These are phyloP conservation scores for Saturnispora sanitii DNA, from an alignment of 805 yeast genomes.

Conservation along the genomic window DNA sequence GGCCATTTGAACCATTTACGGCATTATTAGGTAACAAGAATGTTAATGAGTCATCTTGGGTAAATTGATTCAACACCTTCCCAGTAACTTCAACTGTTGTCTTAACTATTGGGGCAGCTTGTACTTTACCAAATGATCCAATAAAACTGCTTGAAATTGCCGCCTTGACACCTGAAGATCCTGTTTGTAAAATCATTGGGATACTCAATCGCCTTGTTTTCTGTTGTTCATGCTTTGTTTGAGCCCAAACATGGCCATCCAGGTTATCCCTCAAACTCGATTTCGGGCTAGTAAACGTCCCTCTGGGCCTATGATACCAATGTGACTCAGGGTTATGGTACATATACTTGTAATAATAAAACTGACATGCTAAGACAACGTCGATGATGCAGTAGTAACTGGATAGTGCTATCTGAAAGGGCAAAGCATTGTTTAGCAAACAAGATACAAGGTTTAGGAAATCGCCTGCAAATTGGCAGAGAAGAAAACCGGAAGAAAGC, in stretches of 20 bases:
- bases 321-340: conserved; percentile 29
- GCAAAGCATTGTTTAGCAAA: conserved; percentile 36
- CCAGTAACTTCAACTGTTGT: no score
- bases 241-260: background rate
- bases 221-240: background rate
- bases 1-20: background rate
- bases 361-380: conserved; percentile 35
- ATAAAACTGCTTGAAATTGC: conserved; percentile 24
- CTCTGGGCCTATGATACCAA: conserved; percentile 18
- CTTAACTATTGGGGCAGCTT: conserved; percentile 11
- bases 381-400: conserved; percentile 42
- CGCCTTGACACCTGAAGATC: conserved; percentile 15
- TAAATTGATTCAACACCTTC: background rate
- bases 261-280: conserved; percentile 18
- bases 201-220: background rate
- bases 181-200: background rate
- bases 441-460: conserved; percentile 42
- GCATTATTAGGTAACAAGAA: no score
- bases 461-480: conserved; percentile 61
- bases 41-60: no score
- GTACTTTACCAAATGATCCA: conserved; percentile 23
- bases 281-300: conserved; percentile 19
- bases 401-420: conserved; percentile 38
- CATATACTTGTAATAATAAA: conserved; percentile 36
- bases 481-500: conserved; percentile 47